Evolutionary conservation across 352 stramenopile species (phyloP).

Genomic region (Globisporangium okanoganense): DNA sequence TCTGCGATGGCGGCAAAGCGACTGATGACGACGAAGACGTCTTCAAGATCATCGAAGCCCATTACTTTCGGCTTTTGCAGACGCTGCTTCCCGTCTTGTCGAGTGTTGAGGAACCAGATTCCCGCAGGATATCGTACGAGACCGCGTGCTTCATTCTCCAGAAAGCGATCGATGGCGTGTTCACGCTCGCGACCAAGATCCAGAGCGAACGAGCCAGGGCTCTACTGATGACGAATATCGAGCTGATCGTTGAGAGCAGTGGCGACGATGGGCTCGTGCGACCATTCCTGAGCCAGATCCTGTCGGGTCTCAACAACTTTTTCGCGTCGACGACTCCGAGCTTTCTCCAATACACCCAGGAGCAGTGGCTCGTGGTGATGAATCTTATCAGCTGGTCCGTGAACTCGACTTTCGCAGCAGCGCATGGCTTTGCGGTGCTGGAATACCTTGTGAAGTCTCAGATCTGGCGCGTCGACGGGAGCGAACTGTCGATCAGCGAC

Average conservation of each 20-base stretch:
- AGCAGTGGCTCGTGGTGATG: slow-evolving; percentile 60
- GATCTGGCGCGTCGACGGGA: slow-evolving; percentile 49
- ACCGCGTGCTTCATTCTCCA: slow-evolving; percentile 56
- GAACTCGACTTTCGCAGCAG: slow-evolving; percentile 32
- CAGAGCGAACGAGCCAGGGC: slow-evolving; percentile 30
- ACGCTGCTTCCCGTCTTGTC: slow-evolving; percentile 41
- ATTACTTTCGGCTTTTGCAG: slow-evolving; percentile 46
- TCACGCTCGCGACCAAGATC: slow-evolving; percentile 39
- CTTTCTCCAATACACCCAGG: slow-evolving; percentile 32
- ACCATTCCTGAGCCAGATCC: slow-evolving; percentile 61
- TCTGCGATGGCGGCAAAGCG: slow-evolving; percentile 25
- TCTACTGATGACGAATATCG: slow-evolving; percentile 41
- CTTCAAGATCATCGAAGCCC: slow-evolving; percentile 36
- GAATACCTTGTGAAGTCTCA: slow-evolving; percentile 51
- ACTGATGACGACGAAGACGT: slow-evolving; percentile 44
- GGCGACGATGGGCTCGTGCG: slow-evolving; percentile 53
- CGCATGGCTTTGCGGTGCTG: slow-evolving; percentile 57
- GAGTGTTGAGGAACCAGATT: slow-evolving; percentile 14
- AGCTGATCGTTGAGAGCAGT: slow-evolving; percentile 52
- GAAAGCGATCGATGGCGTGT: slow-evolving; percentile 58
- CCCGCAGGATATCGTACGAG: slow-evolving; percentile 55
- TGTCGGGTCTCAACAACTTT: slow-evolving; percentile 43
- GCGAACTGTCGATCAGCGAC: slow-evolving; percentile 53
- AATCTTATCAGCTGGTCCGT: slow-evolving; percentile 62
- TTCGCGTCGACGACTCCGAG: slow-evolving; percentile 26